A percentile compares a stretch with the other conserved stretches of the same genome.
Conservation (phyloP, 139 green algal genomes). For the Tetradesmus lagerheimii region DNA sequence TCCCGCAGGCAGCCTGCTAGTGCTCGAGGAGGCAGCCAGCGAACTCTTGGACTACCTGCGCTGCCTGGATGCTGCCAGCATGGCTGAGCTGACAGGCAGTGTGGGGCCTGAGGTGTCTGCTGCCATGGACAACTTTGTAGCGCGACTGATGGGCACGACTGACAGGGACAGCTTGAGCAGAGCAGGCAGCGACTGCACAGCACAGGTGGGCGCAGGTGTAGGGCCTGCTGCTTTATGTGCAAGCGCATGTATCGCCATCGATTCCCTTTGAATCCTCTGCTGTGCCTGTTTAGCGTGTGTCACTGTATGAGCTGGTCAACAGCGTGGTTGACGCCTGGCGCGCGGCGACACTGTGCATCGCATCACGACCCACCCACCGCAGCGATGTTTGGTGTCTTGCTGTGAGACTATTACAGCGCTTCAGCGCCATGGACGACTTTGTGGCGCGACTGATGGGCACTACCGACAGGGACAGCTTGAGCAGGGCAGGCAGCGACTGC, state of each 20-base stretch:
- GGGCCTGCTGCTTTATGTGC: neutral
- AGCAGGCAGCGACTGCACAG: slow-evolving; percentile 44
- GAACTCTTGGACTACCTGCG: slow-evolving; percentile 86
- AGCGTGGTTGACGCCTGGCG: no score
- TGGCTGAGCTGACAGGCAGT: slow-evolving; percentile 28
- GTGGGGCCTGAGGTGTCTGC: neutral
- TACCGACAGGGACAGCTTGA: slow-evolving; percentile 32
- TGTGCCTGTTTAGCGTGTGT: no score
- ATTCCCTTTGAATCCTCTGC: no score
- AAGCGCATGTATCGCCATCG: no score
- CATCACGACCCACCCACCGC: no score
- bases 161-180: slow-evolving; percentile 44
- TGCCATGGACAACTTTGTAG: slow-evolving; percentile 52
- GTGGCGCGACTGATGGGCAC: slow-evolving; percentile 46
- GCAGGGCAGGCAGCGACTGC: slow-evolving; percentile 46
- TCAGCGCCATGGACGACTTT: slow-evolving; percentile 54
- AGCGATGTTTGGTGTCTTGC: no score
- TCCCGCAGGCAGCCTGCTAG: slow-evolving; percentile 4
- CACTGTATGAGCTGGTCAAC: no score
- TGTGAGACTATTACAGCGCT: no score
- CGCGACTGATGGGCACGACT: slow-evolving; percentile 31
- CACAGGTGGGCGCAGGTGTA: slow-evolving; percentile 6
- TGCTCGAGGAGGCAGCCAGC: slow-evolving; percentile 53
- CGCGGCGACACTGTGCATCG: no score
- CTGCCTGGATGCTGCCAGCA: slow-evolving; percentile 57